Conservation (phyloP, 2,329 filamentous ascomycete species). For the Fusarium sp. region DNA sequence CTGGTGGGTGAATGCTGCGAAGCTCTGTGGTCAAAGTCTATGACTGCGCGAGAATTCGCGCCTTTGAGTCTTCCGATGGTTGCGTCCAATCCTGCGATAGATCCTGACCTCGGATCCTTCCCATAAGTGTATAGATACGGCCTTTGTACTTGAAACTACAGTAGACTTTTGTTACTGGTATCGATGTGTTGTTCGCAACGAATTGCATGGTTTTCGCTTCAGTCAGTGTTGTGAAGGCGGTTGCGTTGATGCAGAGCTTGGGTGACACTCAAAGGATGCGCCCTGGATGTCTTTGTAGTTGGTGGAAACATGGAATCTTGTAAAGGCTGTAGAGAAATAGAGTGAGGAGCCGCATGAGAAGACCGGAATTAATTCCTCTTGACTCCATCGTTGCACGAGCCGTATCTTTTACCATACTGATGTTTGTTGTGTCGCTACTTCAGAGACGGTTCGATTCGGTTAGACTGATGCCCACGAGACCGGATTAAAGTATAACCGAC, state of each 20-base stretch:
- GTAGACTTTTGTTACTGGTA: constrained; percentile 13
- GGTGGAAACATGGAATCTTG: accelerated
- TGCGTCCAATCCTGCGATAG: not conserved
- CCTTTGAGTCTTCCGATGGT: not conserved
- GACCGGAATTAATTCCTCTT: not conserved
- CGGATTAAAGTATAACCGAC: not conserved
- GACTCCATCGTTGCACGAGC: not conserved
- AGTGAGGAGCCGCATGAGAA: accelerated
- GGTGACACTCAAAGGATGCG: not conserved
- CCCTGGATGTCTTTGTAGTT: not conserved
- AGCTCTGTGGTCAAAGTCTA: not conserved
- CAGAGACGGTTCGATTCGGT: not conserved
- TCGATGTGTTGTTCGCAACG: constrained; percentile 8
- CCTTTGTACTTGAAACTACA: not conserved
- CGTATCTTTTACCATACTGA: accelerated
- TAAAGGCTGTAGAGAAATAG: accelerated
- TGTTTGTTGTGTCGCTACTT: not conserved
- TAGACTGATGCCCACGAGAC: accelerated
- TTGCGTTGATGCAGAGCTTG: constrained; percentile 1
- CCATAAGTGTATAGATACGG: not conserved
- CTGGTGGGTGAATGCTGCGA: accelerated
- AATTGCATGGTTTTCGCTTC: constrained; percentile 26
- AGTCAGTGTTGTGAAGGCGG: not conserved
- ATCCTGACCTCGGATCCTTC: not conserved
- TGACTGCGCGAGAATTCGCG: not conserved